Evolutionary conservation across 306 rosid species (phyloP).

Genomic region (Albizia julibrissin): DNA sequence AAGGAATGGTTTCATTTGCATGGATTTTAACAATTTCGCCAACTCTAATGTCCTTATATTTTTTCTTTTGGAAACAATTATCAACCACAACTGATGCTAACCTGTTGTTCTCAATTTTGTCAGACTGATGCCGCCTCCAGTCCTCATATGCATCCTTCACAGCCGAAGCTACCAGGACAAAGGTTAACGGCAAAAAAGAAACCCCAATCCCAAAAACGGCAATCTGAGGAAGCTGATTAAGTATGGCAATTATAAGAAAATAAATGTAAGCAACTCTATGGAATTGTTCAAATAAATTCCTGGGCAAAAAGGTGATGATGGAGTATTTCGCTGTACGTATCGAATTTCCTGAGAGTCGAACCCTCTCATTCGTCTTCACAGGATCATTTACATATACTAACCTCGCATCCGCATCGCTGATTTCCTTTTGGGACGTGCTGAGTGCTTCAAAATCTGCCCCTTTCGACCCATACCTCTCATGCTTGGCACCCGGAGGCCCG

Average conservation of each 20-base stretch:
- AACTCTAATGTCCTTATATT: constrained; percentile 69
- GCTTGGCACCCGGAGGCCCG: constrained; percentile 23
- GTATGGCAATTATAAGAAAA: constrained; percentile 83
- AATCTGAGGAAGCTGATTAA: constrained; percentile 94
- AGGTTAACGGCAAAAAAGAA: constrained; percentile 79
- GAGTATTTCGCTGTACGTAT: constrained; percentile 70
- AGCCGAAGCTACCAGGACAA: constrained; percentile 80
- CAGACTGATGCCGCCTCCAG: constrained; percentile 83
- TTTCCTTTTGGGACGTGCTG: constrained; percentile 74
- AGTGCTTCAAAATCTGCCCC: constrained; percentile 64
- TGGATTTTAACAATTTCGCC: constrained; percentile 74
- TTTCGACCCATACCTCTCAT: too few species aligned
- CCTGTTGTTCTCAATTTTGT: constrained; percentile 80
- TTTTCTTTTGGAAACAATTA: constrained; percentile 47
- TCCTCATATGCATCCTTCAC: constrained; percentile 90
- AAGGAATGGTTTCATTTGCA: constrained; percentile 80
- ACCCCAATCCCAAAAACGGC: constrained; percentile 88
- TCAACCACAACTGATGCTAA: constrained; percentile 62
- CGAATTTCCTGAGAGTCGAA: constrained; percentile 61
- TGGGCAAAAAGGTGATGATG: constrained; percentile 71
- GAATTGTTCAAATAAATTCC: constrained; percentile 87
- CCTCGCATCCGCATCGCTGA: constrained; percentile 81
- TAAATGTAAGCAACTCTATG: constrained; percentile 93
- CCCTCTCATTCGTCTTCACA: constrained; percentile 61
- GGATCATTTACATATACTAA: constrained; percentile 62